These are phyloP conservation scores for Colletotrichum sp. DNA, from an alignment of 2,329 filamentous ascomycete species.

Conservation along the genomic window DNA sequence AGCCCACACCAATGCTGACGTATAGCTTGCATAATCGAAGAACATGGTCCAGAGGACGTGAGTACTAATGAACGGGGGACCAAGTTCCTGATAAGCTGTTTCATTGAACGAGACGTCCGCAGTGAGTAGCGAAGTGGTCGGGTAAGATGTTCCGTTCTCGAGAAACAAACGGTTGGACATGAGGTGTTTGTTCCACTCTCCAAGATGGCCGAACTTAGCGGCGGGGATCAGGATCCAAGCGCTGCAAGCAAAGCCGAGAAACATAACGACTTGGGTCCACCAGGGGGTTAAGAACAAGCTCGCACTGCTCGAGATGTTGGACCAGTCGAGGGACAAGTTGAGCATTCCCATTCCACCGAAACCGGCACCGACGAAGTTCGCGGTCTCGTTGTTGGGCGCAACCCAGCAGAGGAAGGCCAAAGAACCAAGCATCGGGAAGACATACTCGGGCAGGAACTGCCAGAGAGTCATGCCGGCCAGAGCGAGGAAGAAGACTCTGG, in stretches of 20 bases:
- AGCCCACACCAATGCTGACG: conserved; percentile 57
- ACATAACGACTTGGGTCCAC: conserved; percentile 54
- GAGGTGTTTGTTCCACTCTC: conserved; percentile 50
- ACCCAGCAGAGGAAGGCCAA: conserved; percentile 65
- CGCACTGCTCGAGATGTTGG: conserved; percentile 43
- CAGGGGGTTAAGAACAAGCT: conserved; percentile 62
- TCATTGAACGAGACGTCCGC: conserved; percentile 61
- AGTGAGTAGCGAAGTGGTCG: conserved; percentile 40
- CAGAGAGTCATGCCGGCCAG: conserved; percentile 51
- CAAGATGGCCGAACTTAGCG: conserved; percentile 62
- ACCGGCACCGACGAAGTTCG: conserved; percentile 67
- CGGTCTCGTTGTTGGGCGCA: conserved; percentile 59
- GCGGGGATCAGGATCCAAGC: conserved; percentile 64
- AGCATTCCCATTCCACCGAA: conserved; percentile 62
- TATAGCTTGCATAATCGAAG: conserved; percentile 54
- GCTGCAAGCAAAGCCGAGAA: conserved; percentile 58
- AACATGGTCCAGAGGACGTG: conserved; percentile 17
- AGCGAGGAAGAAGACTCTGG: conserved; percentile 60
- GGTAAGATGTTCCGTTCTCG: conserved; percentile 51
- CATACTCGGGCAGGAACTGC: conserved; percentile 16
- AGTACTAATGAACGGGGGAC: conserved; percentile 55
- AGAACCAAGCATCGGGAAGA: conserved; percentile 16
- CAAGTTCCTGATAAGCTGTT: conserved; percentile 61
- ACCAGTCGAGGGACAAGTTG: conserved; percentile 63
- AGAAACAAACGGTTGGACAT: conserved; percentile 64